Base-by-base conservation (phyloP, 2,329 filamentous ascomycete species). In the Diaporthe citri region DNA sequence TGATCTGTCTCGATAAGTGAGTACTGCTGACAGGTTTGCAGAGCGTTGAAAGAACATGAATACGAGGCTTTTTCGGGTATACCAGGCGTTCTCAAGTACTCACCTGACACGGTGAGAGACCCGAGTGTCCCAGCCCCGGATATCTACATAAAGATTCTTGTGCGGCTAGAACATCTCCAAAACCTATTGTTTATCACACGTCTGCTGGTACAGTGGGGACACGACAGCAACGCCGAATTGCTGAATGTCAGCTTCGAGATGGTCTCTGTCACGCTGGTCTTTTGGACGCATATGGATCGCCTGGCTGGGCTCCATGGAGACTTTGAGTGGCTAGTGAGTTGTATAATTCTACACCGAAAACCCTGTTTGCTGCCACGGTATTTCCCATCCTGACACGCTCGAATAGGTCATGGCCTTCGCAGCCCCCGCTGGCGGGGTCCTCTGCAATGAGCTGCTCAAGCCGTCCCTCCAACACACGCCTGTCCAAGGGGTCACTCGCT, bases 171-270 rank as follows among this genome's bases (percentile, higher is more conserved):
- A 31, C 86, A 89, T 60, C 80, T 91, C 0, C 87, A 91, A 56
- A 91, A 91, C 52, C 82, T 89, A 3, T 91, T 93, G 74, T 86
- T 92, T 13, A 82, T 91, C 8, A 88, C 92, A 73, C 84, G 91
- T 22, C 84, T 92, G 0, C 81, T 92, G 12, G 83, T 88, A 31
- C 89, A 88, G 25, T 80, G 82, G 3, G 83, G 84, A 0, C 80
- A 84, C 17, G 77, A 81, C 0, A 82, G 84, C 12, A 81, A 84
- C 12, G 83, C 83, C 0, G 82, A 85, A 20, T 80, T 88, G 13
- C 79, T 89, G 9, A 79, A 84, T 1, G 83, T 86, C 31, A 88
- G 87, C 55, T 87, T 85, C 31, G 85, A 88, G 76, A 84, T 89
- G 81, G 85, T 89, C 1, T 83, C 84, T 0, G 77, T 86, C 15